Base-by-base conservation (phyloP, 768 basidiomycete species). In the Trametes punicea region DNA sequence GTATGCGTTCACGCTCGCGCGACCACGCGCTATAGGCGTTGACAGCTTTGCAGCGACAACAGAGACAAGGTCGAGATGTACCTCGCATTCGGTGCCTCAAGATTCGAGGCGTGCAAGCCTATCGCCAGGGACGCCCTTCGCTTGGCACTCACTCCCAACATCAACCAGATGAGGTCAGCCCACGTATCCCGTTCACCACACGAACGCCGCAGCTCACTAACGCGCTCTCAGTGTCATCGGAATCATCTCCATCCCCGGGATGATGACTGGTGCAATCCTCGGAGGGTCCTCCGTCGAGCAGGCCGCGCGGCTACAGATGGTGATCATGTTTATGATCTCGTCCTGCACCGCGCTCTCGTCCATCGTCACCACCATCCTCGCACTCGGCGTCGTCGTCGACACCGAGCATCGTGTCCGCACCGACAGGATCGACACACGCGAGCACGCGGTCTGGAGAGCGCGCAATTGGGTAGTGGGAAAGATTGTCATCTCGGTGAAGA, bases 321-420 rank as follows among this genome's bases (percentile, higher is more conserved):
- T 95, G 55, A 91, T 95, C 73, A 90, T 93, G 84, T 94, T 95
- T 71, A 90, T 94, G 87, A 90, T 94, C 41, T 84, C 85, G 2
- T 84, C 91, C 0, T 81, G 83, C 55, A 87, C 88, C 0, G 82
- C 85, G 0, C 78, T 95, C 23, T 81, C 87, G 11, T 78, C 85
- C 2, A 84, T 90, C 51, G 73, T 81, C 48, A 80, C 83, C 2
- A 85, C 86, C 0, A 70, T 85, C 53, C 72, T 83, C 38, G 77
- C 82, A 6, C 77, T 93, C 7, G 67, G 68, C 3, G 76, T 87
- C 13, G 77, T 87, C 6, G 81, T 93, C 33, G 93, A 95, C 64
- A 61, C 63, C 16, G 81, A 89, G 49, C 81, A 88, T 62, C 75
- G 87, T 21, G 70, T 90, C 6, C 76, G 88, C 18, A 65, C 67